Percentiles rank a stretch among this genome's conserved stretches.
These are phyloP conservation scores for Ophiognomonia clavigignenti-juglandacearum DNA, from an alignment of 2,329 filamentous ascomycete species.

Conservation along the genomic window DNA sequence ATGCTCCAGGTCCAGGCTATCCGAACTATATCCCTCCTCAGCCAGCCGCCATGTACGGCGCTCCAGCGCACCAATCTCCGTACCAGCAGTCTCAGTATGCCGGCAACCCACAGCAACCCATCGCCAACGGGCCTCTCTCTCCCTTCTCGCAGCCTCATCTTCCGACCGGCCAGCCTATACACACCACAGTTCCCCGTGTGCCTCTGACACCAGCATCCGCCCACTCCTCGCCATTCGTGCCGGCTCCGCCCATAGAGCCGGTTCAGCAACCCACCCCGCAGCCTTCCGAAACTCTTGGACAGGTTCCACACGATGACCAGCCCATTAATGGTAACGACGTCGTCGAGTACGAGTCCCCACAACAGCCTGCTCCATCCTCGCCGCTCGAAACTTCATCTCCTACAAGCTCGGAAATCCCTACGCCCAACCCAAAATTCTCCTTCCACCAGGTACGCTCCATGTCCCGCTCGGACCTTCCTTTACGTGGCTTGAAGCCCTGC, in stretches of 20 bases:
- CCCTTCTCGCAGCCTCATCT: conserved; percentile 30
- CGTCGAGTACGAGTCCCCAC: conserved; percentile 19
- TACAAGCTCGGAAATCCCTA: neutral
- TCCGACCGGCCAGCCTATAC: conserved; percentile 33
- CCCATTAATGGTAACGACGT: neutral
- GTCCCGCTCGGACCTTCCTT: neutral
- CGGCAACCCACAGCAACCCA: conserved; percentile 1
- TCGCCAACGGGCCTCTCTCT: neutral
- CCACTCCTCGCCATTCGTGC: conserved; percentile 35
- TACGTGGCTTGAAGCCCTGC: neutral
- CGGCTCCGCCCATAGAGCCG: conserved; percentile 33
- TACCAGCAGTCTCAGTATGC: conserved; percentile 32
- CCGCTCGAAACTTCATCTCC: conserved; percentile 24
- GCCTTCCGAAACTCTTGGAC: neutral
- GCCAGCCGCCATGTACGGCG: neutral
- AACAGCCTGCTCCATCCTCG: conserved; percentile 27
- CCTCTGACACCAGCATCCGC: conserved; percentile 51
- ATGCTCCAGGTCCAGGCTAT: neutral
- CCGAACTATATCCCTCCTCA: neutral
- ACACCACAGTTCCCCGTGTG: conserved; percentile 33
- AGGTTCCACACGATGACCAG: neutral
- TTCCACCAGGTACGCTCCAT: neutral
- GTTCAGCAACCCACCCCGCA: neutral
- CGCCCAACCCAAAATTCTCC: conserved; percentile 7
- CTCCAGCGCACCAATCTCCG: conserved; percentile 21